phyloP scores from a whole-genome alignment of 352 stramenopile genomes.

The Phytophthora agathidicida region DNA sequence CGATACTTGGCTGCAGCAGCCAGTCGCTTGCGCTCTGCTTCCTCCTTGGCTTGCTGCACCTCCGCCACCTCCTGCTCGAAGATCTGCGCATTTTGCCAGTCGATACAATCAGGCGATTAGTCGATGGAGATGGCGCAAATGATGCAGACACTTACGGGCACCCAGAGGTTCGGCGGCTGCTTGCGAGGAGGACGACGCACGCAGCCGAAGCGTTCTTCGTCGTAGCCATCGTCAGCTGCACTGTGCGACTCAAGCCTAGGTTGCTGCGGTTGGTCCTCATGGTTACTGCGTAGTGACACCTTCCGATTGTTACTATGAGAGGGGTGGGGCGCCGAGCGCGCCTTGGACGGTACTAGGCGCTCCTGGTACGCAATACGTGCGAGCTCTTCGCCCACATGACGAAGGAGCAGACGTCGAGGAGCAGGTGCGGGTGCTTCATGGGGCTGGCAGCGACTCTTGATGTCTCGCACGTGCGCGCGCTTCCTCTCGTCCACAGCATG shows the following conservation, averaged over 20 bases:
- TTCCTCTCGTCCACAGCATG: constrained; percentile 36
- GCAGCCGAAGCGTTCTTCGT: constrained; percentile 62
- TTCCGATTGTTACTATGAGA: constrained; percentile 11
- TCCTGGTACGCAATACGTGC: constrained; percentile 49
- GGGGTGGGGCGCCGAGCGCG: background rate
- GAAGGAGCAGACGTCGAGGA: constrained; percentile 55
- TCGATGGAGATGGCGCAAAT: background rate
- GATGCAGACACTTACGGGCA: constrained; percentile 36
- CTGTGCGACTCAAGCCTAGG: background rate
- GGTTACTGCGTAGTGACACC: background rate
- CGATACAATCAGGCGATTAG: background rate
- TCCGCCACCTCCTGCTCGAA: constrained; percentile 67
- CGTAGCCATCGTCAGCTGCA: constrained; percentile 53
- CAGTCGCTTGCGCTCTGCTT: constrained; percentile 46
- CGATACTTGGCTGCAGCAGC: constrained; percentile 47
- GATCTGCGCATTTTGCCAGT: constrained; percentile 35
- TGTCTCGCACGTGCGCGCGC: constrained; percentile 38
- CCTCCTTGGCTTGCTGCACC: constrained; percentile 56
- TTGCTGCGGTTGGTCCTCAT: background rate
- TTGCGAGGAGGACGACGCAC: constrained; percentile 53
- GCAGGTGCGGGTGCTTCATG: constrained; percentile 13
- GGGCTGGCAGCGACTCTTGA: constrained; percentile 35
- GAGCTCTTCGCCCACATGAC: constrained; percentile 67
- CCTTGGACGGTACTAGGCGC: constrained; percentile 13
- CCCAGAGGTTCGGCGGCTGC: constrained; percentile 61